Evolutionary conservation across 768 basidiomycete genomes (phyloP).

Genomic region (Mycena floridula): DNA sequence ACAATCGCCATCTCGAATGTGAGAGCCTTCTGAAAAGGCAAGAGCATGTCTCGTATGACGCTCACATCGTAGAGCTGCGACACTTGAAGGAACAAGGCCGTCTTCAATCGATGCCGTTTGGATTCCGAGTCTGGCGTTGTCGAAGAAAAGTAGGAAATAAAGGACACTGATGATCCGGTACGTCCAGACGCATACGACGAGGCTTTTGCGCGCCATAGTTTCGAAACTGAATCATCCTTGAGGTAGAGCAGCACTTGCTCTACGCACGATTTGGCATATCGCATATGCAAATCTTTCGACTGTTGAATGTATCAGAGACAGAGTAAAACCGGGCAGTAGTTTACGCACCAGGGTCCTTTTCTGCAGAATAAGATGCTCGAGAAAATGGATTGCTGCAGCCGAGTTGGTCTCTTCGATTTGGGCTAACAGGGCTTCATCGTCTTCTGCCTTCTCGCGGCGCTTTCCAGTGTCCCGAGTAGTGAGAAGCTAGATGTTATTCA

Average conservation of each 20-base stretch:
- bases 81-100: constrained; percentile 74
- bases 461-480: constrained; percentile 50
- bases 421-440: constrained; percentile 52
- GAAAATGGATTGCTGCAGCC: constrained; percentile 60
- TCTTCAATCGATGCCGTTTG: constrained; percentile 69
- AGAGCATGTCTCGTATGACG: constrained; percentile 36
- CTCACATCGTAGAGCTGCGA: constrained; percentile 62
- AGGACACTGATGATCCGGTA: constrained; percentile 33
- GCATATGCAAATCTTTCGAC: constrained; percentile 60
- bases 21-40: constrained; percentile 45
- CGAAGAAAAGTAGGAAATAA: constrained; percentile 73
- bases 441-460: constrained; percentile 50
- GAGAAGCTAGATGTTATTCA: constrained; percentile 42
- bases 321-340: not conserved
- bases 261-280: constrained; percentile 52
- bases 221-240: constrained; percentile 44
- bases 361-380: constrained; percentile 77
- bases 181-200: constrained; percentile 5
- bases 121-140: constrained; percentile 75
- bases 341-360: constrained; percentile 51
- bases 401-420: constrained; percentile 52
- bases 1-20: constrained; percentile 73
- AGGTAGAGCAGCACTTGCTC: constrained; percentile 47
- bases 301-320: constrained; percentile 18
- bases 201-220: constrained; percentile 65